Percentiles rank a stretch among this genome's conserved stretches.
Evolutionary conservation across 164 flowering plant genomes (phyloP).

Genomic region (Houttuynia cordata): DNA sequence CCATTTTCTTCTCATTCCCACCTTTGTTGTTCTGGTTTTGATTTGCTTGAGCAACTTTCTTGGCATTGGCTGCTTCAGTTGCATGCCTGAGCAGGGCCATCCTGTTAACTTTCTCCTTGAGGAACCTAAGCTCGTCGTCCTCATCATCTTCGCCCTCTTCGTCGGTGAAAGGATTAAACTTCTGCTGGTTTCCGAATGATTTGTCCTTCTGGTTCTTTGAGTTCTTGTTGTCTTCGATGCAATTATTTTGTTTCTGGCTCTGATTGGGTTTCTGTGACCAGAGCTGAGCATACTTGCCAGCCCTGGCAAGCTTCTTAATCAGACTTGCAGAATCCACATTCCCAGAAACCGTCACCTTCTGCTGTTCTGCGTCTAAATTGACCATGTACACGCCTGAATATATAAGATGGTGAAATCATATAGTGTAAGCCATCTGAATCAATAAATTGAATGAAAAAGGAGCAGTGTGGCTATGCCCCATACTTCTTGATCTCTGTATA

Average conservation of each 20-base stretch:
- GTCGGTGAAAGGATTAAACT: constrained; percentile 19
- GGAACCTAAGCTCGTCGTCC: constrained; percentile 20
- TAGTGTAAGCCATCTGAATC: not conserved
- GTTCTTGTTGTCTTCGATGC: constrained; percentile 24
- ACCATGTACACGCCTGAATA: constrained; percentile 56
- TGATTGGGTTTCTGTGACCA: constrained; percentile 52
- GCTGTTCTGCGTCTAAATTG: constrained; percentile 60
- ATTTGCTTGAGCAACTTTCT: constrained; percentile 3
- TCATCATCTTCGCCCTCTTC: constrained; percentile 35
- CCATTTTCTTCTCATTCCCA: constrained; percentile 7
- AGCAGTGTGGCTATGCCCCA: not conserved
- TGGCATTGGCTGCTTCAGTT: constrained; percentile 3
- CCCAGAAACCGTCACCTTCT: constrained; percentile 67
- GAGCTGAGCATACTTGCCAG: constrained; percentile 68
- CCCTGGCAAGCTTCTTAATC: constrained; percentile 50
- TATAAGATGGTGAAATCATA: not conserved
- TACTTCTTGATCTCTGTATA: no score
- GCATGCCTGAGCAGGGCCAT: constrained; percentile 10
- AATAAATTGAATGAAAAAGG: no score
- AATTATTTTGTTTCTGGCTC: constrained; percentile 29
- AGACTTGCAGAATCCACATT: constrained; percentile 49
- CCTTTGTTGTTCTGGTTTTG: constrained; percentile 7
- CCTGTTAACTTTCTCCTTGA: constrained; percentile 4
- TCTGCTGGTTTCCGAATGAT: constrained; percentile 25
- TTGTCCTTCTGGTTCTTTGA: constrained; percentile 32